phyloP scores from a whole-genome alignment of 2,329 filamentous ascomycete genomes.

The Alternaria viburni region DNA sequence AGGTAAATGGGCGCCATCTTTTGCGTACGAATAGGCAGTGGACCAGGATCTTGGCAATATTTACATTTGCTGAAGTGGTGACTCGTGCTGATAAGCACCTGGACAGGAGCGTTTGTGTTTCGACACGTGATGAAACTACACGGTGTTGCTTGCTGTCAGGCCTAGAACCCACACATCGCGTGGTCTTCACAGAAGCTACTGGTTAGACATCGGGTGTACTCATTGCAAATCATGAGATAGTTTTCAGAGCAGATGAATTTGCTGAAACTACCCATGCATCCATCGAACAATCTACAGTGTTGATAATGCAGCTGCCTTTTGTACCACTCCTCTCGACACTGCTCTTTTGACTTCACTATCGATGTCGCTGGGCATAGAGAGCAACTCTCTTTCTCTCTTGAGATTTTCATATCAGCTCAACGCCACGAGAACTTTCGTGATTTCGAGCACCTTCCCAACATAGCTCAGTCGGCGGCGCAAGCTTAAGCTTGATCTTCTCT shows the following conservation, averaged over 20 bases:
- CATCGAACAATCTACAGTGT: not conserved
- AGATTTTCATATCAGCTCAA: slow-evolving; percentile 63
- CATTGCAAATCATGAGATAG: not conserved
- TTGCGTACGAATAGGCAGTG: not conserved
- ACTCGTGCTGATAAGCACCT: not conserved
- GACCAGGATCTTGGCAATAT: not conserved
- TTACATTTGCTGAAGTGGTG: not conserved
- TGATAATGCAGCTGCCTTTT: not conserved
- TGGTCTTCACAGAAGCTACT: not conserved
- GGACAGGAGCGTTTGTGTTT: not conserved
- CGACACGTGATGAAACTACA: not conserved
- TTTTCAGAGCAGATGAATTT: not conserved
- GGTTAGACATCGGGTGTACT: not conserved
- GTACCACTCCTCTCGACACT: not conserved
- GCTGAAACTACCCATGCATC: not conserved
- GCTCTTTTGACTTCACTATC: slow-evolving; percentile 15
- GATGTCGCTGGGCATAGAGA: slow-evolving; percentile 21
- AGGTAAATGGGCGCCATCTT: not conserved
- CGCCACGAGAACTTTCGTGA: slow-evolving; percentile 61
- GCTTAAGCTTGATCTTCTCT: slow-evolving; percentile 65
- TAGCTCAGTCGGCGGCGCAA: slow-evolving; percentile 58
- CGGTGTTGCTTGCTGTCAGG: not conserved
- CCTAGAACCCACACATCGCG: not conserved
- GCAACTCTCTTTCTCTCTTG: slow-evolving; percentile 54
- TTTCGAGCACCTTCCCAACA: slow-evolving; percentile 64